A percentile compares a stretch with the other conserved stretches of the same genome.
Evolutionary conservation across 2,329 filamentous ascomycete species (phyloP).

Genomic region (Neopestalotiopsis sp.): DNA sequence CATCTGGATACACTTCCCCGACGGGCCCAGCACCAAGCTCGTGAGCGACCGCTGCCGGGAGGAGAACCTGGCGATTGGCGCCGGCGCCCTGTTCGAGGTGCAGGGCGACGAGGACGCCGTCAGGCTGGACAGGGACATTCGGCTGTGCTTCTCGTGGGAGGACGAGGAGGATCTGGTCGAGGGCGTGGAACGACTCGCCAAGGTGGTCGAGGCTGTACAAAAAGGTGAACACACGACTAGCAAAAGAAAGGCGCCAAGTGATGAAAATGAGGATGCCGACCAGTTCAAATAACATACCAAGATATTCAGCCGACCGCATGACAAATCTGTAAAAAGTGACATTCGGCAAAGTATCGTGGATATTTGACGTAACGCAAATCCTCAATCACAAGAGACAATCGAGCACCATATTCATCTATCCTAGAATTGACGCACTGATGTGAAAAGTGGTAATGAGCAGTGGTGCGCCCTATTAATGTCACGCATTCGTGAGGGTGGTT

Average conservation of each 20-base stretch:
- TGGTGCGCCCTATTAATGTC: too few species aligned
- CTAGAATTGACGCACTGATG: too few species aligned
- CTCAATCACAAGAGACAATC: too few species aligned
- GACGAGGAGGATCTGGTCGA: conserved; percentile 68
- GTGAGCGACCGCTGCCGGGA: conserved; percentile 62
- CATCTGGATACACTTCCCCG: conserved; percentile 75
- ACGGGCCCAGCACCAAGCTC: conserved; percentile 53
- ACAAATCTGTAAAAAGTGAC: not conserved
- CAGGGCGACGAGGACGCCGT: conserved; percentile 57
- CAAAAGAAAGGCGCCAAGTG: not conserved
- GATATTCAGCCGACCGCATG: not conserved
- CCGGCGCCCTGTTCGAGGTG: conserved; percentile 74
- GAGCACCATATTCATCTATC: too few species aligned
- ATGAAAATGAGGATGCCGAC: not conserved
- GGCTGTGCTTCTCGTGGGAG: conserved; percentile 77
- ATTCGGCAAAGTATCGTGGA: too few species aligned
- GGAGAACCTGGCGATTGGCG: conserved; percentile 71
- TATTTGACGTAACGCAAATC: too few species aligned
- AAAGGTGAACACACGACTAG: not conserved
- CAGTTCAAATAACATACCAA: not conserved
- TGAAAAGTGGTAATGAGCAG: too few species aligned
- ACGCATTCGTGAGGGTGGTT: too few species aligned
- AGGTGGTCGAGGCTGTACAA: conserved; percentile 36
- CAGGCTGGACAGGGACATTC: conserved; percentile 63
- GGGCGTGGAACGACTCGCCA: conserved; percentile 67